These are phyloP conservation scores for Diddensiella santjacobensis DNA, from an alignment of 805 yeast species.

Conservation along the genomic window DNA sequence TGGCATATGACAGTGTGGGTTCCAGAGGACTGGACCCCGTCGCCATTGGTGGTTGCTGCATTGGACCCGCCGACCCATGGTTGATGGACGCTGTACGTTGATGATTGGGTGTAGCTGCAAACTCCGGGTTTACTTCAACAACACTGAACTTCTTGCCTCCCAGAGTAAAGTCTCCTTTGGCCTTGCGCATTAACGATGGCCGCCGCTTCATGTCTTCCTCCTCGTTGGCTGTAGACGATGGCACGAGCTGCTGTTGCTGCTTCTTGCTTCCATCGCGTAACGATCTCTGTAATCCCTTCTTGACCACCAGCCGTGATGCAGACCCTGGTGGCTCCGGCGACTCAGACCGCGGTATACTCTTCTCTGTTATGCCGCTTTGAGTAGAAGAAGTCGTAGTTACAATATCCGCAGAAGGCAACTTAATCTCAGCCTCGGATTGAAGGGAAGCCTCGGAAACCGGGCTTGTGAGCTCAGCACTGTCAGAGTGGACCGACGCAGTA, in stretches of 20 bases:
- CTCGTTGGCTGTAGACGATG: not conserved
- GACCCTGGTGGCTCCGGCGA: not conserved
- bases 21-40: not conserved
- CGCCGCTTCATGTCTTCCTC: slow-evolving; percentile 20
- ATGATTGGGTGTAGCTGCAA: slow-evolving; percentile 24
- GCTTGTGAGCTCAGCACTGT: not conserved
- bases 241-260: not conserved
- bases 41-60: not conserved
- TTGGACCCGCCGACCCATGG: not conserved
- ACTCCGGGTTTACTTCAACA: slow-evolving; percentile 32
- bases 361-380: not conserved
- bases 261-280: slow-evolving; percentile 11
- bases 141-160: slow-evolving; percentile 32
- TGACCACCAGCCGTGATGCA: not conserved
- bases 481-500: not conserved
- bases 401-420: not conserved
- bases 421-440: not conserved
- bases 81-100: slow-evolving; percentile 15
- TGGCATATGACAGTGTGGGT: not conserved
- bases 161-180: slow-evolving; percentile 27
- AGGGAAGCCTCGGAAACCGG: not conserved
- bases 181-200: slow-evolving; percentile 25
- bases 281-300: slow-evolving; percentile 15
- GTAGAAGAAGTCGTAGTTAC: not conserved
- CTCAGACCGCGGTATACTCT: not conserved